Percentiles rank a stretch among this genome's conserved stretches.
Evolutionary conservation across 345 rosid genomes (phyloP).

Genomic region (Bruguiera sexangula): DNA sequence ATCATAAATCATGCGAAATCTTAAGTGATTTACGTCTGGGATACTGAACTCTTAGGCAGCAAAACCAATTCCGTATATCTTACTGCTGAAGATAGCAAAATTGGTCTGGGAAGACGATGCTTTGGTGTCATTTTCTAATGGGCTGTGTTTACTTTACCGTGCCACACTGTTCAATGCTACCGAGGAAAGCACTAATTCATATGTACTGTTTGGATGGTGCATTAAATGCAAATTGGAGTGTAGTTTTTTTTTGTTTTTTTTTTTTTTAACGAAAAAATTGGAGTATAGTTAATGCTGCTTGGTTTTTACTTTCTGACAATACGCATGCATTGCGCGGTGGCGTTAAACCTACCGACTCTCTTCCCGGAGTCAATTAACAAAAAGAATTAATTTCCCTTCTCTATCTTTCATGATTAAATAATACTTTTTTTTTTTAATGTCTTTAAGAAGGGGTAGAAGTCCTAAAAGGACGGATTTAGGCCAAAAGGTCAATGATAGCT

Average conservation of each 20-base stretch:
- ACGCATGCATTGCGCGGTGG: too few species aligned
- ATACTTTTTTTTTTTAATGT: too few species aligned
- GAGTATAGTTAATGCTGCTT: too few species aligned
- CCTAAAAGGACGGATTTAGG: too few species aligned
- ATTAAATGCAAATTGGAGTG: slow-evolving; percentile 16
- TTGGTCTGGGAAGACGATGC: not conserved
- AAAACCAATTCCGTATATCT: slow-evolving; percentile 17
- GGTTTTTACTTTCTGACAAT: too few species aligned
- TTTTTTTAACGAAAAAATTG: not conserved
- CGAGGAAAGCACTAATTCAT: slow-evolving; percentile 21
- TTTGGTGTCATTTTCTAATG: slow-evolving; percentile 10
- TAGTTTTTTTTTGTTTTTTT: not conserved
- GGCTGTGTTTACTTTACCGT: not conserved
- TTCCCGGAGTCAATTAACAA: too few species aligned
- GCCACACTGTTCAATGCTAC: slow-evolving; percentile 3
- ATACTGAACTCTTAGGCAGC: slow-evolving; percentile 11
- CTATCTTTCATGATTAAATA: too few species aligned
- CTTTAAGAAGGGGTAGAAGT: too few species aligned
- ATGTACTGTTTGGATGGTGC: slow-evolving; percentile 24
- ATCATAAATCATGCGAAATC: slow-evolving; percentile 29
- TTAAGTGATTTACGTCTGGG: slow-evolving; percentile 1
- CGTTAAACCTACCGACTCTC: too few species aligned
- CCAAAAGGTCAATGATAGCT: too few species aligned
- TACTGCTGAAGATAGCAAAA: slow-evolving; percentile 3
- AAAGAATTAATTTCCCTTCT: too few species aligned